These are phyloP conservation scores for Thalassiosira mediterranea DNA, from an alignment of 352 stramenopile genomes.

Conservation along the genomic window DNA sequence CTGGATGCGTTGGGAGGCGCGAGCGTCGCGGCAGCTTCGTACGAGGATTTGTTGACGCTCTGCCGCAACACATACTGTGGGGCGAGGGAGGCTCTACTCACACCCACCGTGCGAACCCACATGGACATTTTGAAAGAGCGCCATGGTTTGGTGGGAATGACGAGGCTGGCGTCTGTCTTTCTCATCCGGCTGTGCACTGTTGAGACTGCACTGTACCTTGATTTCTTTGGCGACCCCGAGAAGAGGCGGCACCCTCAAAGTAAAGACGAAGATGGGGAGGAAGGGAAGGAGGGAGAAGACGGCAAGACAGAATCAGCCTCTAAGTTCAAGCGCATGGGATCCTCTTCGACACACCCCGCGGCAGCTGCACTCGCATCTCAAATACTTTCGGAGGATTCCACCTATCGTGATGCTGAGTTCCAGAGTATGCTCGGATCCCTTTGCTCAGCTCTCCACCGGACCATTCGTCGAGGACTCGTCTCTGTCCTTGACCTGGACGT, in stretches of 20 bases:
- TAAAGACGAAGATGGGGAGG: conserved; percentile 32
- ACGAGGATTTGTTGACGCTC: conserved; percentile 74
- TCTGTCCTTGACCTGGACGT: conserved; percentile 77
- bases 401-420: conserved; percentile 74
- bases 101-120: conserved; percentile 67
- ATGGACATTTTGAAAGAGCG: conserved; percentile 79
- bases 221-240: conserved; percentile 78
- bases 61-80: conserved; percentile 78
- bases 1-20: conserved; percentile 45
- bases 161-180: conserved; percentile 77
- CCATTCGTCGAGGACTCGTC: conserved; percentile 76
- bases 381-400: conserved; percentile 63
- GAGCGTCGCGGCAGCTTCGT: conserved; percentile 51
- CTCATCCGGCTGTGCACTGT: conserved; percentile 81
- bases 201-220: conserved; percentile 79
- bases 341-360: conserved; percentile 19
- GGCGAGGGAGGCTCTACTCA: conserved; percentile 65
- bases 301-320: conserved; percentile 5
- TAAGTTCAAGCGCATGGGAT: conserved; percentile 27
- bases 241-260: conserved; percentile 32
- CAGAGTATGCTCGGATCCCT: conserved; percentile 72
- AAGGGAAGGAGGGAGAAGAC: conserved; percentile 30
- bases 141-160: conserved; percentile 81
- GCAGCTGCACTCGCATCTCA: conserved; percentile 49
- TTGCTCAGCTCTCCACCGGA: conserved; percentile 73